Percentiles rank a stretch among this genome's conserved stretches.
These are phyloP conservation scores for Dioscorea dumetorum DNA, from an alignment of 106 monocot genomes.

Conservation along the genomic window DNA sequence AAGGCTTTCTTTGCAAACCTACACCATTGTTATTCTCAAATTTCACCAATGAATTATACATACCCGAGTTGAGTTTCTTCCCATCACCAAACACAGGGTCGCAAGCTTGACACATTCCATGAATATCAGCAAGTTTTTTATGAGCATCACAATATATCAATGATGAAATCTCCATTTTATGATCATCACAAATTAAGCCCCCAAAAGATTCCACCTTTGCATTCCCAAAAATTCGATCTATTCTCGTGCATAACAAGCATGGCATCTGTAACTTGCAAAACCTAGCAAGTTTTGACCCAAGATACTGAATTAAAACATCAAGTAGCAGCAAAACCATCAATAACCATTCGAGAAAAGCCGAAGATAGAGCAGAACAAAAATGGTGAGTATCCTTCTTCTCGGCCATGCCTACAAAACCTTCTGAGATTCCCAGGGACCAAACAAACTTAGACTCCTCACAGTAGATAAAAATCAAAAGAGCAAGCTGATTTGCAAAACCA, in stretches of 20 bases:
- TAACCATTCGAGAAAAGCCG: conserved; percentile 13
- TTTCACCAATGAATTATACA: neutral
- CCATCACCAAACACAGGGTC: conserved; percentile 1
- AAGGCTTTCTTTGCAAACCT: neutral
- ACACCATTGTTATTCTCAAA: neutral
- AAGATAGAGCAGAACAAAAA: conserved; percentile 11
- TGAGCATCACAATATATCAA: conserved; percentile 33
- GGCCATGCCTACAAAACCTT: neutral
- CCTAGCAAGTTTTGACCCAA: conserved; percentile 8
- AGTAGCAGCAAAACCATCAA: conserved; percentile 11
- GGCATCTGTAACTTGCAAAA: conserved; percentile 15
- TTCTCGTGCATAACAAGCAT: conserved; percentile 21
- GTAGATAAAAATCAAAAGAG: neutral
- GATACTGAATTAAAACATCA: conserved; percentile 10
- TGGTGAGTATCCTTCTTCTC: neutral
- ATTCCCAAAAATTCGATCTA: conserved; percentile 3
- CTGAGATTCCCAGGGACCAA: neutral
- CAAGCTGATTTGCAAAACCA: neutral
- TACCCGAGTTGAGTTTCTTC: neutral
- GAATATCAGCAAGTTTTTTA: conserved; percentile 21
- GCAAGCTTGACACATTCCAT: conserved; percentile 35
- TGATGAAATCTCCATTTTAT: conserved; percentile 29
- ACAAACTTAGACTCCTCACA: neutral
- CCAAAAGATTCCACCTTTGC: conserved; percentile 2
- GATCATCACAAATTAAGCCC: conserved; percentile 14